Percentiles rank a stretch among this genome's conserved stretches.
These are phyloP conservation scores for Oryza meyeriana DNA, from an alignment of 176 grass and related monocot genomes.

Conservation along the genomic window DNA sequence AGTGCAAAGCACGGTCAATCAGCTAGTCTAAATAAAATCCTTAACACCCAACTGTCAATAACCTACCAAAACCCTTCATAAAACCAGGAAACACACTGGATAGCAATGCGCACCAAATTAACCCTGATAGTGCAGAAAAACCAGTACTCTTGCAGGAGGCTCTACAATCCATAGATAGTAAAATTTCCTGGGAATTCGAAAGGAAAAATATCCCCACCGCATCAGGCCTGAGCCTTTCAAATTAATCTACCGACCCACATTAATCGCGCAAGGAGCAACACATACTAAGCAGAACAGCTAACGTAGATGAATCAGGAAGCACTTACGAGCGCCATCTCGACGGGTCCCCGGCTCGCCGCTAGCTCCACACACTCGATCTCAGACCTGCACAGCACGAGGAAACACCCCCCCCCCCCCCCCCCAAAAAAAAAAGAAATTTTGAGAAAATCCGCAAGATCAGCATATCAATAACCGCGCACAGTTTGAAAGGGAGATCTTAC, in stretches of 20 bases:
- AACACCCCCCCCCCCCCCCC: too few species aligned
- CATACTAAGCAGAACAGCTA: neutral
- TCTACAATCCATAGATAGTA: neutral
- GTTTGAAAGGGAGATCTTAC: neutral
- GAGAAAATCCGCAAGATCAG: neutral
- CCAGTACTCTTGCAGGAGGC: neutral
- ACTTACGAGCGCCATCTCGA: conserved; percentile 42
- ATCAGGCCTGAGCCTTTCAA: too few species aligned
- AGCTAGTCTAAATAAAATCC: neutral
- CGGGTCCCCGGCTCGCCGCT: neutral
- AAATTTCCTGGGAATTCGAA: neutral
- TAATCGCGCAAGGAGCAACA: neutral
- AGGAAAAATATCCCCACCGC: too few species aligned
- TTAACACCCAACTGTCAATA: neutral
- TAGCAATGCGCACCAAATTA: neutral
- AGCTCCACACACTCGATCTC: conserved; percentile 1
- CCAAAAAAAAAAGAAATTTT: neutral
- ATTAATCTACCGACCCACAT: too few species aligned
- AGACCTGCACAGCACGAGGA: neutral
- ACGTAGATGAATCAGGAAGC: neutral
- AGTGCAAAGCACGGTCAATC: too few species aligned
- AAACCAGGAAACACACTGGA: neutral
- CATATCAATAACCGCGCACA: too few species aligned
- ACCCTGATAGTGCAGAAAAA: neutral
- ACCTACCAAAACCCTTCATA: neutral